phyloP scores from a whole-genome alignment of 73 alveolate species.

The Paramecium sexaurelia region DNA sequence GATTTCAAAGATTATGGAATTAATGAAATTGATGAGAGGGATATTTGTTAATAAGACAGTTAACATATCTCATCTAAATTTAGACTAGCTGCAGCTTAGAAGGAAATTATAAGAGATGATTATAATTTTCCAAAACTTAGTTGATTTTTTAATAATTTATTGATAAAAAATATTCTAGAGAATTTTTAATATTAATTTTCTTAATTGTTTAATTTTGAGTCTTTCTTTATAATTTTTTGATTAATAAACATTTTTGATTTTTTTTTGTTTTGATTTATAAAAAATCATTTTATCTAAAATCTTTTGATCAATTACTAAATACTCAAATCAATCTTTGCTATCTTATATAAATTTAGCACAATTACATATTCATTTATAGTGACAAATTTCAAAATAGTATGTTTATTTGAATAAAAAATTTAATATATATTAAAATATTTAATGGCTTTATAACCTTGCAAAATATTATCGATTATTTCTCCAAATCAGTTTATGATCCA shows the following conservation, averaged over 20 bases:
- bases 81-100: not conserved
- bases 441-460: constrained; percentile 39
- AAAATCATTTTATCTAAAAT: too few species aligned
- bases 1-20: constrained; percentile 12
- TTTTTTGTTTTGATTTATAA: too few species aligned
- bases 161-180: not conserved
- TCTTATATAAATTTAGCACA: too few species aligned
- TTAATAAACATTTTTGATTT: too few species aligned
- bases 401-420: too few species aligned
- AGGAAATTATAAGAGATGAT: not conserved
- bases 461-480: constrained; percentile 12
- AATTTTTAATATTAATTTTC: not conserved
- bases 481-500: not conserved
- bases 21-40: not conserved
- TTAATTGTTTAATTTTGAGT: not conserved
- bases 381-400: too few species aligned
- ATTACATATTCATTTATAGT: too few species aligned
- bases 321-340: too few species aligned
- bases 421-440: too few species aligned
- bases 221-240: not conserved
- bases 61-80: not conserved
- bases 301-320: too few species aligned
- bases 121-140: not conserved
- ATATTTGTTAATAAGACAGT: not conserved
- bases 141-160: not conserved